Conservation (phyloP, 257 asterid species). For the Eucommia ulmoides region DNA sequence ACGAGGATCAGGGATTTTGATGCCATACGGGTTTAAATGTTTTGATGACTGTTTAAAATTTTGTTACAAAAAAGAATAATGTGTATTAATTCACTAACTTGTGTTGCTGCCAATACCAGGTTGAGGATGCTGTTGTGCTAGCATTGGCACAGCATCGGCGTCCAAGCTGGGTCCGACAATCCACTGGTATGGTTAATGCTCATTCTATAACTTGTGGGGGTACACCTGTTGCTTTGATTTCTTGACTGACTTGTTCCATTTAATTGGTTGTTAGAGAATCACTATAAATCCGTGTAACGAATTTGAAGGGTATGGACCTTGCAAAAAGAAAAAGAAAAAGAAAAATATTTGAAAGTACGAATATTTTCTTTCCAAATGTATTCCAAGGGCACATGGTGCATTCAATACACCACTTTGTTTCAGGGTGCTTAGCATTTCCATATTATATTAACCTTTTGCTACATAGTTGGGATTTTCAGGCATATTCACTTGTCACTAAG, state of each 20-base stretch:
- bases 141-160: conserved; percentile 71
- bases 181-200: conserved; percentile 42
- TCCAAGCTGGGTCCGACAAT: conserved; percentile 67
- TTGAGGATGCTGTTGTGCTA: conserved; percentile 90
- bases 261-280: background rate
- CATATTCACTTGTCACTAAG: no score
- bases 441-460: no score
- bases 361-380: background rate
- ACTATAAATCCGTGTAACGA: background rate
- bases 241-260: background rate
- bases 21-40: background rate
- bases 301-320: background rate
- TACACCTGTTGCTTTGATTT: background rate
- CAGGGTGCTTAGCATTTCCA: no score
- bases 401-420: no score
- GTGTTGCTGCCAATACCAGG: conserved; percentile 36
- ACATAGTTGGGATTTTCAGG: no score
- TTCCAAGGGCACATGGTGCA: no score
- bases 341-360: background rate
- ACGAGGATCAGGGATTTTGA: background rate
- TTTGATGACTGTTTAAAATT: no score
- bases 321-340: background rate
- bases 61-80: no score
- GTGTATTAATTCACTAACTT: conserved; percentile 1
- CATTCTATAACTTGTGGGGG: background rate